Evolutionary conservation across 2,329 filamentous ascomycete genomes (phyloP), one percentile per base, ranked within the genome.

Genomic region (Cyphellophora attinorum): DNA sequence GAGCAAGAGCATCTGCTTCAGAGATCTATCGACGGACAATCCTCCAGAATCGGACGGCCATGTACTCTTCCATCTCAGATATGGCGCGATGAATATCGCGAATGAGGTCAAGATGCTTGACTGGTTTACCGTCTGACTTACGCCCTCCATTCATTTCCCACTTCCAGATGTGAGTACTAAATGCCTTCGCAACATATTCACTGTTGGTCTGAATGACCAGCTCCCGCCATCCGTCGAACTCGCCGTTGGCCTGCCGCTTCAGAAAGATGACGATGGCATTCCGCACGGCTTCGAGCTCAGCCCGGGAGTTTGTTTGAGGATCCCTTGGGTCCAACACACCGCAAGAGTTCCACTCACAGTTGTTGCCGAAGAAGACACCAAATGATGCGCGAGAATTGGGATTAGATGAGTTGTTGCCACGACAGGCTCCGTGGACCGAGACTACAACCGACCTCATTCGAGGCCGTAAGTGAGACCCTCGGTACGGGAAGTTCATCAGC

Each of bases 141-240:
- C 23, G 58, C 69, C 70, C 76, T 5, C 51, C 58, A 11, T 62
- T 64, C 5, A 33, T 34, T 5, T 62, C 31, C 71, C 71, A 74
- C 0, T 25, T 50, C 37, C 46, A 55, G 1, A 57, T 50, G 59
- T 62, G 68, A 10, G 50, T 35, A 1, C 67, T 71, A 5, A 61
- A 50, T 5, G 68, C 65, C 11, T 62, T 45, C 1, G 62, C 59
- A 5, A 70, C 63, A 44, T 74, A 74, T 17, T 60, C 57, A 0
- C 68, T 72, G 46, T 76, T 68, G 0, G 68, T 72, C 2, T 70
- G 71, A 38, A 76, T 60, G 23, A 73, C 64, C 2, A 75, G 5
- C 41, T 48, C 6, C 3, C 59, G 53, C 43, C 58, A 64, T n/a
- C 42, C 46, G 5, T 44, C 40, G 16, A 46, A 28, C 19, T 46